Percentiles rank a stretch among this genome's conserved stretches.
Evolutionary conservation across 257 asterid genomes (phyloP).

Genomic region (Prunella vulgaris): DNA sequence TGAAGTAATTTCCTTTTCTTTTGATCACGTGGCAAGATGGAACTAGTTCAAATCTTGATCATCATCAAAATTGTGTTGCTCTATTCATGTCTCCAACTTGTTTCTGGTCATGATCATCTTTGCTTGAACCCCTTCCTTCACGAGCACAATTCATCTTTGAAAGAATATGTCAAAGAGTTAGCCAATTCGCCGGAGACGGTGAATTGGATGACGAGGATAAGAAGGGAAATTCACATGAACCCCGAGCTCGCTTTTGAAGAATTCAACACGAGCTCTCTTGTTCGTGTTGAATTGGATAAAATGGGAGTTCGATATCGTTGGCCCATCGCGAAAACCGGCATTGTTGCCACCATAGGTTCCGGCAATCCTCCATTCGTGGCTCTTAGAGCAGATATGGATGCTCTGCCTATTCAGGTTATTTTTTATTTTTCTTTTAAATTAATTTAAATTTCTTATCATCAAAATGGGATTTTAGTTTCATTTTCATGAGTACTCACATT

Average conservation of each 20-base stretch:
- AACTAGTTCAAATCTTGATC: background rate
- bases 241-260: conserved; percentile 57
- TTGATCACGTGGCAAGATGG: background rate
- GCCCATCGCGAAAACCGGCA: conserved; percentile 57
- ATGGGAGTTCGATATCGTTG: conserved; percentile 41
- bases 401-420: conserved; percentile 49
- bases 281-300: conserved; percentile 41
- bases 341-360: conserved; percentile 41
- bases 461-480: background rate
- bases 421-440: background rate
- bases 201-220: conserved; percentile 37
- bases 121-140: conserved; percentile 17
- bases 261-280: conserved; percentile 36
- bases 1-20: background rate
- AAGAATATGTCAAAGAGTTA: conserved; percentile 18
- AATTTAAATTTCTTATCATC: background rate
- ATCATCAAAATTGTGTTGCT: background rate
- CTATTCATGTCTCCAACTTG: background rate
- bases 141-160: conserved; percentile 14
- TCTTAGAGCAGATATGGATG: conserved; percentile 63
- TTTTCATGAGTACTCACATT: too few relatives aligned
- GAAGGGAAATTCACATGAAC: conserved; percentile 45
- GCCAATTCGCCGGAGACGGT: conserved; percentile 29
- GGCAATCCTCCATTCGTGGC: conserved; percentile 57
- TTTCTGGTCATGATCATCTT: background rate